phyloP scores from a whole-genome alignment of 331 rosid species.

The Malus hybrid region DNA sequence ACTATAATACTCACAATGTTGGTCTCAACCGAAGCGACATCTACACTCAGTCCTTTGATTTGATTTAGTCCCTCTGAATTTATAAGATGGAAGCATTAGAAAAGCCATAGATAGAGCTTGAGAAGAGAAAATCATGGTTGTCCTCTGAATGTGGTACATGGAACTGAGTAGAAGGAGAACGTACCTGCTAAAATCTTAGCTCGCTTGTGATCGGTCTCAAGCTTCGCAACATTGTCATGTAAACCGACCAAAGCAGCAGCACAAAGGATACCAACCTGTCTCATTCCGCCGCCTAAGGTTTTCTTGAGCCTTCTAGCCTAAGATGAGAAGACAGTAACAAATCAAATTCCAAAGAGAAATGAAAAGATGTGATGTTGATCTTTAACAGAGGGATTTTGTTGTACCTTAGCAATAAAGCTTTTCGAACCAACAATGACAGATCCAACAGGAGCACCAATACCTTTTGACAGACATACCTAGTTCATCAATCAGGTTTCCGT shows the following conservation, averaged over 20 bases:
- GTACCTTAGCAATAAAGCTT: slow-evolving; percentile 73
- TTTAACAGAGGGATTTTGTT: neutral
- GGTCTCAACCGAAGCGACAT: slow-evolving; percentile 53
- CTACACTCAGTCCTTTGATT: slow-evolving; percentile 52
- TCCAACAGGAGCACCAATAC: slow-evolving; percentile 98
- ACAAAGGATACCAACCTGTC: slow-evolving; percentile 81
- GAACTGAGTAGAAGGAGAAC: neutral
- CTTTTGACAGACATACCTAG: slow-evolving; percentile 85
- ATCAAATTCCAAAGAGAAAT: neutral
- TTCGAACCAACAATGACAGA: slow-evolving; percentile 79
- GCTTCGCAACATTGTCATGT: slow-evolving; percentile 56
- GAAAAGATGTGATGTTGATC: neutral
- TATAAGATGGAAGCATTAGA: neutral
- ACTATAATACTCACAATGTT: slow-evolving; percentile 63
- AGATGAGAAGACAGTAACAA: neutral
- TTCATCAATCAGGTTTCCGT: neutral
- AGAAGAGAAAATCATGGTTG: neutral
- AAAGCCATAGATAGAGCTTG: neutral
- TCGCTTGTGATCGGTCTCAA: slow-evolving; percentile 67
- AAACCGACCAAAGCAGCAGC: slow-evolving; percentile 82
- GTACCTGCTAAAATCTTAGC: slow-evolving; percentile 68
- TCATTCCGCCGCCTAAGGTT: slow-evolving; percentile 95
- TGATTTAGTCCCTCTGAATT: slow-evolving; percentile 48
- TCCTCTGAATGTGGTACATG: neutral
- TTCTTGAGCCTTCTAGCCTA: slow-evolving; percentile 82